Evolutionary conservation across 306 rosid genomes (phyloP).

Genomic region (Prunus mongolica): DNA sequence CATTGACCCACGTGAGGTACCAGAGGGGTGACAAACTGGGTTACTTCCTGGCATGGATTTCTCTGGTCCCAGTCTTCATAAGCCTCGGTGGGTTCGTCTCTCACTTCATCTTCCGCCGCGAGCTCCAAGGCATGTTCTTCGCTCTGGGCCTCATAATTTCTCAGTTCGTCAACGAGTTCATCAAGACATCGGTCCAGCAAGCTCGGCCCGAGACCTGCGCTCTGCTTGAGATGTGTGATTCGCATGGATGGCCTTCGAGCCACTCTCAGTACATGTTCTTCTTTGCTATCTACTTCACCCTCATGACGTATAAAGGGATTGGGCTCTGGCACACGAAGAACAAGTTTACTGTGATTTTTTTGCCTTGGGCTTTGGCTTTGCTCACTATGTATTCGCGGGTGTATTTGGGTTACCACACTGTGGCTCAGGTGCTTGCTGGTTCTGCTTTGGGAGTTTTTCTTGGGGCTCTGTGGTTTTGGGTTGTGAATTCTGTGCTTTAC

Average conservation of each 20-base stretch:
- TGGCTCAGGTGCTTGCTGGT: slow-evolving; percentile 87
- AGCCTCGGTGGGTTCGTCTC: slow-evolving; percentile 75
- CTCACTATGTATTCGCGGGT: slow-evolving; percentile 75
- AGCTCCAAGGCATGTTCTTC: slow-evolving; percentile 85
- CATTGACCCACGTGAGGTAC: slow-evolving; percentile 79
- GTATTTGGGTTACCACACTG: slow-evolving; percentile 79
- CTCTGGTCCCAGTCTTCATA: slow-evolving; percentile 83
- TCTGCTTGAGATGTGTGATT: slow-evolving; percentile 79
- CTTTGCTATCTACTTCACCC: slow-evolving; percentile 62
- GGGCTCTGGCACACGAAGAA: slow-evolving; percentile 35
- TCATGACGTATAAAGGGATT: slow-evolving; percentile 35
- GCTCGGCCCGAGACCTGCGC: slow-evolving; percentile 78
- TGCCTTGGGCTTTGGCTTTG: slow-evolving; percentile 59
- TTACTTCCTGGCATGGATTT: slow-evolving; percentile 80
- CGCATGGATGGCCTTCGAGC: slow-evolving; percentile 98
- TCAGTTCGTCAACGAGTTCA: slow-evolving; percentile 64
- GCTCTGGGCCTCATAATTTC: slow-evolving; percentile 62
- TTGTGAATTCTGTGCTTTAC: slow-evolving; percentile 48
- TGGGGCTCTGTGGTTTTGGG: slow-evolving; percentile 79
- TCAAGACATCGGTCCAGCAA: slow-evolving; percentile 73
- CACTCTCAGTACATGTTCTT: slow-evolving; percentile 93
- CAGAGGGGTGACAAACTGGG: slow-evolving; percentile 67
- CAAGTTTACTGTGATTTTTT: slow-evolving; percentile 24
- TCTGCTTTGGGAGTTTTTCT: slow-evolving; percentile 60
- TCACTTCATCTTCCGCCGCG: slow-evolving; percentile 94